Conservation (phyloP, 495 filamentous ascomycete species). For the Clohesyomyces aquaticus region DNA sequence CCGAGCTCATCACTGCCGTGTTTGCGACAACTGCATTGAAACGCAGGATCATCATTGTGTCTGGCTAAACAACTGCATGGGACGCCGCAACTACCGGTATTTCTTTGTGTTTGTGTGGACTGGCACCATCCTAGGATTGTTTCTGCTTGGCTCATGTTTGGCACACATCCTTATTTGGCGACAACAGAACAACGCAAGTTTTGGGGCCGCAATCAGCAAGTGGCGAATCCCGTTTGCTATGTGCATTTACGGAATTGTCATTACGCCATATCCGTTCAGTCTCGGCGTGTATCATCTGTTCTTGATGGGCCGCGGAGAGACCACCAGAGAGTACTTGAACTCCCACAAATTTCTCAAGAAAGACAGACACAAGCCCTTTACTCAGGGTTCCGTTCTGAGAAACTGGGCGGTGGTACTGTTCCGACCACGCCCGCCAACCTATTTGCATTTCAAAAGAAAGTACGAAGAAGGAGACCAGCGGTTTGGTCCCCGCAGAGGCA, state of each 20-base stretch:
- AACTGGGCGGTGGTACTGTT: conserved; percentile 84
- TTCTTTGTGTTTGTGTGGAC: conserved; percentile 88
- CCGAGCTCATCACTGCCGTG: conserved; percentile 91
- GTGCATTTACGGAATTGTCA: conserved; percentile 79
- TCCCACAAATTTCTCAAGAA: conserved; percentile 90
- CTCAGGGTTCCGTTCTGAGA: conserved; percentile 71
- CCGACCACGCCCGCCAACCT: conserved; percentile 84
- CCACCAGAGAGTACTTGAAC: conserved; percentile 93
- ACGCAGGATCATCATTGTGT: conserved; percentile 98
- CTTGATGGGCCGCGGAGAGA: conserved; percentile 86
- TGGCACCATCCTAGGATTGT: conserved; percentile 74
- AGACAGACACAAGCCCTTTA: conserved; percentile 90
- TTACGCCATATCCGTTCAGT: conserved; percentile 78
- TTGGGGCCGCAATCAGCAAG: conserved; percentile 64
- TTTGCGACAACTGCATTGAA: conserved; percentile 96
- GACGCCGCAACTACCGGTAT: conserved; percentile 95
- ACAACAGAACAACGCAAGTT: conserved; percentile 61
- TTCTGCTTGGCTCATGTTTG: conserved; percentile 73
- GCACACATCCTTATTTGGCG: conserved; percentile 79
- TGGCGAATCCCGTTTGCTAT: conserved; percentile 85
- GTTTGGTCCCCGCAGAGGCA: conserved; percentile 65
- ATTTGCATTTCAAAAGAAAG: conserved; percentile 79
- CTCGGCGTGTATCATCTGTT: conserved; percentile 88
- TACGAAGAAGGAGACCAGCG: conserved; percentile 86
- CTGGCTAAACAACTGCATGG: conserved; percentile 98